Evolutionary conservation across 2,329 filamentous ascomycete species (phyloP).

Genomic region (Esteya vermicola): DNA sequence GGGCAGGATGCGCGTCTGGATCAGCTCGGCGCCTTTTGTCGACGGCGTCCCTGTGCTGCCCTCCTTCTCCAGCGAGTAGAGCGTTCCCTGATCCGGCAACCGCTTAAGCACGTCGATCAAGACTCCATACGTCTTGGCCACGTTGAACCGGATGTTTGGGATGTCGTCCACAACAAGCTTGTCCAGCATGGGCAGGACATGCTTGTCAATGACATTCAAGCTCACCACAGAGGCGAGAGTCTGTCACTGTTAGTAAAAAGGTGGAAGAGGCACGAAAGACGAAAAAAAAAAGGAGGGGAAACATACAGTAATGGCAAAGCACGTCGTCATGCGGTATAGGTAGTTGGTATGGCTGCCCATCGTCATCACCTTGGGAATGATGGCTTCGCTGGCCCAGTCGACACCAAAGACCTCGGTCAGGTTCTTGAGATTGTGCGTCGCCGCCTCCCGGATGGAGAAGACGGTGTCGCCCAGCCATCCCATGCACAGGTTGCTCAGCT

Average conservation of each 20-base stretch:
- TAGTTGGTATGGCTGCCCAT: constrained; percentile 99
- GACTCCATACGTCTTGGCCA: constrained; percentile 90
- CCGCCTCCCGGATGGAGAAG: constrained; percentile 95
- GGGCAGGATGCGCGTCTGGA: constrained; percentile 74
- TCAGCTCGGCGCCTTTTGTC: constrained; percentile 61
- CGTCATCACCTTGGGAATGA: constrained; percentile 95
- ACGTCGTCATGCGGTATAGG: constrained; percentile 99
- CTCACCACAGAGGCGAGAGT: constrained; percentile 88
- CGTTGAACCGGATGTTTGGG: constrained; percentile 98
- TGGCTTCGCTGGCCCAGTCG: constrained; percentile 91
- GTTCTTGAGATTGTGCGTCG: constrained; percentile 95
- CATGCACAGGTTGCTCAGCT: constrained; percentile 92
- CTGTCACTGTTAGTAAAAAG: constrained; percentile 28
- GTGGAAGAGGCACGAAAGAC: no score
- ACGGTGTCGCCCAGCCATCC: constrained; percentile 96
- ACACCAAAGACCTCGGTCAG: constrained; percentile 97
- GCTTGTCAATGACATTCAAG: constrained; percentile 81
- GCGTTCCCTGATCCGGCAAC: constrained; percentile 75
- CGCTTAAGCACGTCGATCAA: constrained; percentile 85
- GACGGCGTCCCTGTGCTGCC: constrained; percentile 49
- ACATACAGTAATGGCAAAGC: constrained; percentile 93
- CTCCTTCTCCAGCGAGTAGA: constrained; percentile 73
- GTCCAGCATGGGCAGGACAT: constrained; percentile 90
- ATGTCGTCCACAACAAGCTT: constrained; percentile 90
- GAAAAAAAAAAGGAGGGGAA: not conserved